Conservation (phyloP, 2,329 filamentous ascomycete genomes). For the Cordyceps cicadae region DNA sequence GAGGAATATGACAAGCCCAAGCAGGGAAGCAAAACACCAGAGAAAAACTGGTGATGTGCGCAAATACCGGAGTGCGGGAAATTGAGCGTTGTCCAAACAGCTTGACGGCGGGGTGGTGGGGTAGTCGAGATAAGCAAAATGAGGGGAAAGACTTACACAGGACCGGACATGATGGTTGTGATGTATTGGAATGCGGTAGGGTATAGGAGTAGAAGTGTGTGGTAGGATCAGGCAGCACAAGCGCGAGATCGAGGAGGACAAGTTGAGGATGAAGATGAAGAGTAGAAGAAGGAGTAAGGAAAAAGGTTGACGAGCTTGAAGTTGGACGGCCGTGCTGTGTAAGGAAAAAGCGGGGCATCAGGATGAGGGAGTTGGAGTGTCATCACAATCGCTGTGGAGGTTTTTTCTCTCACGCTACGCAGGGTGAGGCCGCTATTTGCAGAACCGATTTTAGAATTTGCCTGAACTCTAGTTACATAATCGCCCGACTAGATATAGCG, state of each 20-base stretch:
- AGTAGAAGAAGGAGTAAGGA: slow-evolving; percentile 3
- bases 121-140: slow-evolving; percentile 15
- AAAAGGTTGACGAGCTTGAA: slow-evolving; percentile 5
- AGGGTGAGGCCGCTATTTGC: too few species aligned
- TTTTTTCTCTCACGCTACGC: slow-evolving; percentile 8
- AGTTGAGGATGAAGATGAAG: slow-evolving; percentile 1
- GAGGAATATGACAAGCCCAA: background rate
- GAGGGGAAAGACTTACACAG: slow-evolving; percentile 50
- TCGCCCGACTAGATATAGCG: too few species aligned
- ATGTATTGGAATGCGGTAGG: background rate
- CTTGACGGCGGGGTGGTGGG: slow-evolving; percentile 10
- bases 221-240: background rate
- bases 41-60: slow-evolving; percentile 8
- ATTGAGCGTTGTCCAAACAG: slow-evolving; percentile 8
- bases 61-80: slow-evolving; percentile 11
- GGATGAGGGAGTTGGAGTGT: slow-evolving; percentile 1
- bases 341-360: slow-evolving; percentile 11
- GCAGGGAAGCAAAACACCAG: slow-evolving; percentile 5
- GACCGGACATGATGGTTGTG: slow-evolving; percentile 50
- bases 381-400: slow-evolving; percentile 3
- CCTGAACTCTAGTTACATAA: too few species aligned
- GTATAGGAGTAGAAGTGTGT: background rate
- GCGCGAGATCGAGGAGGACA: background rate
- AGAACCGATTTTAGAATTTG: too few species aligned
- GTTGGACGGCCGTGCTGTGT: slow-evolving; percentile 10